phyloP scores from a whole-genome alignment of 768 basidiomycete genomes.

The Cyathus striatus region DNA sequence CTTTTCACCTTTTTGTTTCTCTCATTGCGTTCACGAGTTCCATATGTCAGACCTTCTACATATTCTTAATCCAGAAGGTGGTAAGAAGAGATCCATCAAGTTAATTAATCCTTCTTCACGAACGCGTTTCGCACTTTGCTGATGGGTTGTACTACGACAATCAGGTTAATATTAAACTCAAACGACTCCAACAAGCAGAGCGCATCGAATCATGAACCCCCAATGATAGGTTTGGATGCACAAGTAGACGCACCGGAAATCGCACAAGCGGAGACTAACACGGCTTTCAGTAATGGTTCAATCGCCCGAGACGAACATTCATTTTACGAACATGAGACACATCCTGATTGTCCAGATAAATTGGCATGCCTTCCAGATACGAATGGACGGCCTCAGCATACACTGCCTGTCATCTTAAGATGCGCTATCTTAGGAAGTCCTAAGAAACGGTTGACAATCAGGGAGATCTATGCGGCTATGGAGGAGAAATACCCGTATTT shows the following conservation, averaged over 20 bases:
- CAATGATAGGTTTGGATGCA: slow-evolving; percentile 11
- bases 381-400: slow-evolving; percentile 75
- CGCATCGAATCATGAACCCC: slow-evolving; percentile 1
- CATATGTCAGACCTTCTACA: slow-evolving; percentile 53
- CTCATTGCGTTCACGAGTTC: no score
- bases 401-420: slow-evolving; percentile 78
- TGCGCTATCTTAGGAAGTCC: slow-evolving; percentile 80
- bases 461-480: slow-evolving; percentile 85
- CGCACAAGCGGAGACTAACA: no score
- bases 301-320: no score
- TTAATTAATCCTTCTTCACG: slow-evolving; percentile 26
- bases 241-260: no score
- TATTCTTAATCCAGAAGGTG: slow-evolving; percentile 51
- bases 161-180: slow-evolving; percentile 11
- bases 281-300: no score
- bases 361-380: slow-evolving; percentile 77
- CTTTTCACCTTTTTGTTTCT: no score
- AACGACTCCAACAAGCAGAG: slow-evolving; percentile 15
- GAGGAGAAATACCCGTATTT: slow-evolving; percentile 83
- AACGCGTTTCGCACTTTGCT: no score
- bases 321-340: slow-evolving; percentile 47
- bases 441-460: slow-evolving; percentile 71
- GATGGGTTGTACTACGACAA: slow-evolving; percentile 7
- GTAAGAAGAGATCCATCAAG: slow-evolving; percentile 32
- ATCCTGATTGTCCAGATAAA: slow-evolving; percentile 75